Evolutionary conservation across 2,329 filamentous ascomycete species (phyloP).

Genomic region (Tolypocladium ovalisporum): DNA sequence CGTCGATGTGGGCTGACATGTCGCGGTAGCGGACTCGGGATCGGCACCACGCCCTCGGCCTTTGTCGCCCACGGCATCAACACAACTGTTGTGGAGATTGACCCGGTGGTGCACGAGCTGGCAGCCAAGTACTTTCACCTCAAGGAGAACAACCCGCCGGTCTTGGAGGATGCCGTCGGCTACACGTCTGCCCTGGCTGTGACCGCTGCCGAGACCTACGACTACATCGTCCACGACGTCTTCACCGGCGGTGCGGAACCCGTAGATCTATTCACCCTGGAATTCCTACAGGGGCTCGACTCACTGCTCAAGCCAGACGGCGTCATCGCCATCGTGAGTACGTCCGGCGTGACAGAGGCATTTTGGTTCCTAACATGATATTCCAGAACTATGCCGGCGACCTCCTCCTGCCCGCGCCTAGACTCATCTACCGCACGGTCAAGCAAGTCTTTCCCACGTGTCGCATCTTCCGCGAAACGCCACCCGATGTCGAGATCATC

Average conservation of each 20-base stretch:
- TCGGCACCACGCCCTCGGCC: conserved; percentile 83
- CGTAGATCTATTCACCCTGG: conserved; percentile 72
- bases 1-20: neutral
- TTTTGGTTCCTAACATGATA: neutral
- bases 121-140: conserved; percentile 76
- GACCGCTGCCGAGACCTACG: conserved; percentile 44
- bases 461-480: conserved; percentile 76
- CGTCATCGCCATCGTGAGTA: conserved; percentile 73
- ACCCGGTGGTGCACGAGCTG: conserved; percentile 78
- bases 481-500: conserved; percentile 36
- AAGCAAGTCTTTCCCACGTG: conserved; percentile 75
- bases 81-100: conserved; percentile 91
- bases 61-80: conserved; percentile 80
- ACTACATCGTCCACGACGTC: conserved; percentile 96
- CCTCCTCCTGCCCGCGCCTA: conserved; percentile 63
- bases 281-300: conserved; percentile 66
- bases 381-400: conserved; percentile 91
- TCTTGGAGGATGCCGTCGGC: conserved; percentile 71
- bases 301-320: conserved; percentile 66
- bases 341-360: neutral
- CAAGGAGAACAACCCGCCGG: conserved; percentile 63
- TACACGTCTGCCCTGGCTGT: conserved; percentile 44
- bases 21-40: conserved; percentile 62
- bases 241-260: conserved; percentile 96
- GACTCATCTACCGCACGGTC: conserved; percentile 75